phyloP scores from a whole-genome alignment of 2,329 filamentous ascomycete genomes.

The Aspergillus brunneoviolaceus region DNA sequence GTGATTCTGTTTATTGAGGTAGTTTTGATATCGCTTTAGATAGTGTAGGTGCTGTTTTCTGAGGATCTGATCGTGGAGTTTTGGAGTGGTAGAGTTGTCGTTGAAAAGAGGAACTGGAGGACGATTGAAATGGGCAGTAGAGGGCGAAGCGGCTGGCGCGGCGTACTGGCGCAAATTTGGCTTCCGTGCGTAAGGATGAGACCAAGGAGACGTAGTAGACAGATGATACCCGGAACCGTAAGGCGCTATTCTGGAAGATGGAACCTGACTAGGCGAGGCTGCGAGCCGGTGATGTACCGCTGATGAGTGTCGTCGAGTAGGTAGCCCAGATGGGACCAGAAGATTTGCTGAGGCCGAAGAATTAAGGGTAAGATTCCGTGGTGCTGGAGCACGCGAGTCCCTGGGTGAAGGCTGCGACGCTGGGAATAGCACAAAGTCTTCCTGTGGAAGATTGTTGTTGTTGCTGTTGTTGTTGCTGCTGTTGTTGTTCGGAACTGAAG shows the following conservation, averaged over 20 bases:
- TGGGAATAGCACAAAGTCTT: slow-evolving; percentile 50
- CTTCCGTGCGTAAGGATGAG: slow-evolving; percentile 34
- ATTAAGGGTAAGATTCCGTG: slow-evolving; percentile 41
- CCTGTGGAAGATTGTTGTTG: slow-evolving; percentile 33
- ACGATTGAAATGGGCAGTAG: slow-evolving; percentile 34
- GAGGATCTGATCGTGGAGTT: slow-evolving; percentile 27
- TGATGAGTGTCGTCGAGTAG: slow-evolving; percentile 37
- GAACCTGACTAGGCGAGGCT: slow-evolving; percentile 38
- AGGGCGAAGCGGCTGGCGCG: slow-evolving; percentile 41
- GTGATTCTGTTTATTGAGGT: slow-evolving; percentile 14
- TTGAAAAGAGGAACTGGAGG: slow-evolving; percentile 43
- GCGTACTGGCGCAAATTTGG: slow-evolving; percentile 35
- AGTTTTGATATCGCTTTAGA: background rate
- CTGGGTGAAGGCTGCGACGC: slow-evolving; percentile 32
- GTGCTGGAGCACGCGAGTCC: slow-evolving; percentile 37
- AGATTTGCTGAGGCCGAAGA: slow-evolving; percentile 31
- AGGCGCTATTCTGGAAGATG: slow-evolving; percentile 39
- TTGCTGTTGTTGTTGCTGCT: slow-evolving; percentile 30
- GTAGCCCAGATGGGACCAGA: slow-evolving; percentile 34
- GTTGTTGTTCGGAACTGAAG: slow-evolving; percentile 30
- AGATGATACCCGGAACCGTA: slow-evolving; percentile 41
- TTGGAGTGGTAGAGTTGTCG: slow-evolving; percentile 30
- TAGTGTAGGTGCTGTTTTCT: background rate
- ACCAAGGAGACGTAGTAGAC: slow-evolving; percentile 38
- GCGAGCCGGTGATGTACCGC: slow-evolving; percentile 38